Conservation (phyloP, 371 early-diverging fungal species). For the Mucor indicus region DNA sequence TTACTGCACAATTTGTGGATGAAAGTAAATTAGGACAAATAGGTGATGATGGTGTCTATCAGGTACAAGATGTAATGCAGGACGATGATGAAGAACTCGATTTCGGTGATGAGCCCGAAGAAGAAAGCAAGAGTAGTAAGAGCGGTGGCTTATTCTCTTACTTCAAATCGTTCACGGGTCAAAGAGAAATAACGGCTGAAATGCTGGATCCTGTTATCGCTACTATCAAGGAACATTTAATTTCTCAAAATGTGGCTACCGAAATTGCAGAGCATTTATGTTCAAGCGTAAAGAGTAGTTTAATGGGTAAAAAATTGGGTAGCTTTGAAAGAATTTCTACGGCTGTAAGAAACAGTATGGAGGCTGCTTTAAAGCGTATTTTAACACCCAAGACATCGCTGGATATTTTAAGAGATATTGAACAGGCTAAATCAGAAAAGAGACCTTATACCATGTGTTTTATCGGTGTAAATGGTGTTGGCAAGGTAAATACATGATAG, state of each 20-base stretch:
- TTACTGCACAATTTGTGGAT: constrained; percentile 57
- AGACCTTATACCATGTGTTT: constrained; percentile 93
- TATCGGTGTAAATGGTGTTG: constrained; percentile 99
- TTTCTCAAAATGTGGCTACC: constrained; percentile 92
- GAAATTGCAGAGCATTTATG: constrained; percentile 87
- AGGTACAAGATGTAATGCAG: constrained; percentile 74
- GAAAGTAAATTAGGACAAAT: constrained; percentile 51
- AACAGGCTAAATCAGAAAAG: constrained; percentile 61
- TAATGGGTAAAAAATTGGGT: constrained; percentile 79
- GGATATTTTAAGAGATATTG: constrained; percentile 94
- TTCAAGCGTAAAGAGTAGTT: constrained; percentile 70
- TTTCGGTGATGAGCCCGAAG: constrained; percentile 3
- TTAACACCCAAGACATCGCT: constrained; percentile 91
- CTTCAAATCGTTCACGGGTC: constrained; percentile 67
- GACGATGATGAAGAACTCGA: constrained; percentile 46
- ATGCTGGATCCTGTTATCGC: constrained; percentile 68
- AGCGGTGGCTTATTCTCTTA: constrained; percentile 58
- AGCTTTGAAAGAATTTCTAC: constrained; percentile 68
- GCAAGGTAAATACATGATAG: constrained; percentile 48
- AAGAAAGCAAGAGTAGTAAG: constrained; percentile 6
- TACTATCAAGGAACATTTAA: constrained; percentile 88
- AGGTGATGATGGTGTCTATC: constrained; percentile 77
- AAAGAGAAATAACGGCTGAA: constrained; percentile 61
- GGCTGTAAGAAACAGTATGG: constrained; percentile 79
- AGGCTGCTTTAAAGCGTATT: constrained; percentile 78